phyloP scores from a whole-genome alignment of 495 filamentous ascomycete genomes.

The Cenococcum geophilum region DNA sequence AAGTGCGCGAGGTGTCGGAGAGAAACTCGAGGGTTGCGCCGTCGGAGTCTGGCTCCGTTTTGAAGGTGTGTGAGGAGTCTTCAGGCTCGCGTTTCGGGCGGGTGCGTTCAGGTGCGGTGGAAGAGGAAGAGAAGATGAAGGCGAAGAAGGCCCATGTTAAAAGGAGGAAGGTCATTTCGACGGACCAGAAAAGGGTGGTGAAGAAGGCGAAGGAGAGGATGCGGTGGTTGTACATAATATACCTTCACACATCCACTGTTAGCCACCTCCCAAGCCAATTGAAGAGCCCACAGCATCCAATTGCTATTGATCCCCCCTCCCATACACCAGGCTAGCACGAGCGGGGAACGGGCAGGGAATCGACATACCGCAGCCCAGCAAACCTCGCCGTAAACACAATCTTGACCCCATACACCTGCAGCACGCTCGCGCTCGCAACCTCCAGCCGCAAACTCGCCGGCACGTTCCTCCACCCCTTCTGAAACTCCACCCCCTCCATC shows the following conservation, averaged over 20 bases:
- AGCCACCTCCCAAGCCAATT: background rate
- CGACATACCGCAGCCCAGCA: constrained; percentile 56
- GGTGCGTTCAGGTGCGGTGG: background rate
- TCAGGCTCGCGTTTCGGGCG: constrained; percentile 22
- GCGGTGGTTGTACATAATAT: constrained; percentile 72
- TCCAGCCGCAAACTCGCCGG: constrained; percentile 58
- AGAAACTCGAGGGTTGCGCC: constrained; percentile 27
- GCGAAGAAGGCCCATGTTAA: constrained; percentile 53
- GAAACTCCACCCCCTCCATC: constrained; percentile 64
- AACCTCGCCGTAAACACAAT: constrained; percentile 67
- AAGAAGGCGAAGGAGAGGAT: constrained; percentile 61
- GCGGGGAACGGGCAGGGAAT: background rate
- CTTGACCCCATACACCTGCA: constrained; percentile 67
- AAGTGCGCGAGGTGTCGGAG: constrained; percentile 48
- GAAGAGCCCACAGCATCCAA: no score
- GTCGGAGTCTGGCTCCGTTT: constrained; percentile 19
- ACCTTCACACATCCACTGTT: constrained; percentile 7
- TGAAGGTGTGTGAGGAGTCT: constrained; percentile 6
- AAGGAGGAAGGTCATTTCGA: constrained; percentile 56
- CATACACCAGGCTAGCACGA: no score
- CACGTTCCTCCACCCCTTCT: constrained; percentile 48
- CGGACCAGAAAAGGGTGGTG: constrained; percentile 64
- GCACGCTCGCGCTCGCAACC: constrained; percentile 47
- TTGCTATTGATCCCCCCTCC: no score
- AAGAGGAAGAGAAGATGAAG: constrained; percentile 19